These are phyloP conservation scores for Globisporangium orthogonon DNA, from an alignment of 352 stramenopile genomes.

Conservation along the genomic window DNA sequence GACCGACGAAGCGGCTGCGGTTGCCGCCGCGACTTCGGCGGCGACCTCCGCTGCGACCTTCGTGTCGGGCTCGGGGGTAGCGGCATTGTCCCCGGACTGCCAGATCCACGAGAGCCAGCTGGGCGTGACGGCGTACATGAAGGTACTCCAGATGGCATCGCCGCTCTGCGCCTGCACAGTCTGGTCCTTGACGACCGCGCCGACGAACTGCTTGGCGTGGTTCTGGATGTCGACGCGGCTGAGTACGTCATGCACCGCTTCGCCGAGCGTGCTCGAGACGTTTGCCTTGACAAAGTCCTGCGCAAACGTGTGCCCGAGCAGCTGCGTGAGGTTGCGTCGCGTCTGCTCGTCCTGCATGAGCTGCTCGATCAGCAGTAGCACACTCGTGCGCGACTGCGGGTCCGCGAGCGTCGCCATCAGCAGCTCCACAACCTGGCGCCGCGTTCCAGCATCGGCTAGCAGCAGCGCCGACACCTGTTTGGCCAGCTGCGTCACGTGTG, in stretches of 20 bases:
- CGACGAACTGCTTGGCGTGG: conserved; percentile 82
- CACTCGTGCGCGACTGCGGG: conserved; percentile 32
- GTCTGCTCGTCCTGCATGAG: conserved; percentile 56
- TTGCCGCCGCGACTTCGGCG: conserved; percentile 3
- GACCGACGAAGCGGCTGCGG: conserved; percentile 2
- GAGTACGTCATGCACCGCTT: conserved; percentile 70
- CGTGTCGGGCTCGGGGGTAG: background rate
- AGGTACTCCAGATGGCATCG: conserved; percentile 72
- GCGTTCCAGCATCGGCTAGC: conserved; percentile 49
- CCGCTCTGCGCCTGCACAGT: conserved; percentile 74
- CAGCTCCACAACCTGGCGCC: conserved; percentile 49
- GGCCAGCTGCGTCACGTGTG: conserved; percentile 39
- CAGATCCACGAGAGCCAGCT: conserved; percentile 76
- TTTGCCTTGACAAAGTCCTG: conserved; percentile 65
- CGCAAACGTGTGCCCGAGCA: conserved; percentile 59
- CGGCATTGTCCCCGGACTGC: conserved; percentile 21
- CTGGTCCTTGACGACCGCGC: conserved; percentile 70
- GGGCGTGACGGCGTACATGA: conserved; percentile 77
- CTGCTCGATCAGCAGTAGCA: conserved; percentile 53
- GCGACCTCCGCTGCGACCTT: conserved; percentile 18
- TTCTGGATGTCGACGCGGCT: conserved; percentile 69
- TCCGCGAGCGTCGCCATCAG: conserved; percentile 41
- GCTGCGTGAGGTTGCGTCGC: conserved; percentile 42
- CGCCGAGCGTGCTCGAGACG: conserved; percentile 44
- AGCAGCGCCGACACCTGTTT: conserved; percentile 39